These are phyloP conservation scores for Colletotrichum tabaci DNA, from an alignment of 2,329 filamentous ascomycete genomes.

Conservation along the genomic window DNA sequence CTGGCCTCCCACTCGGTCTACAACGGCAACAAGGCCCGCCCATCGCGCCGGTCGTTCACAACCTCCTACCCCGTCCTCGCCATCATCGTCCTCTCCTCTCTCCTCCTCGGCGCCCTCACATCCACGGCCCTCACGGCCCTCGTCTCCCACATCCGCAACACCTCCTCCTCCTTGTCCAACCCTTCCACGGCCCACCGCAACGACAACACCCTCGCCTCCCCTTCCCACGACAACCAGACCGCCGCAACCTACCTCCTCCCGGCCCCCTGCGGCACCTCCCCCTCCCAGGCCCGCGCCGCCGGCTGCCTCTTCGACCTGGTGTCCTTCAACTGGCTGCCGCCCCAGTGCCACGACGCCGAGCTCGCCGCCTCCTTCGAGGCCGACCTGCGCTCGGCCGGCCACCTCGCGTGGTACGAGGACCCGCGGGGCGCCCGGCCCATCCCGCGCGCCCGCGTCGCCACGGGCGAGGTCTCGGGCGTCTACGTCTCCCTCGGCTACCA, in stretches of 20 bases:
- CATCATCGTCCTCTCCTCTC: background rate
- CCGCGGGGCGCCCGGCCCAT: slow-evolving; percentile 7
- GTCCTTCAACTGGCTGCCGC: slow-evolving; percentile 40
- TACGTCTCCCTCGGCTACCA: slow-evolving; percentile 36
- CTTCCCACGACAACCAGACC: background rate
- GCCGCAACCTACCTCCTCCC: slow-evolving; percentile 19
- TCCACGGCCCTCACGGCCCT: slow-evolving; percentile 2
- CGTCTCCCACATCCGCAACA: background rate
- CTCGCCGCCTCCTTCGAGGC: slow-evolving; percentile 26
- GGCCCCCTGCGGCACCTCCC: slow-evolving; percentile 28
- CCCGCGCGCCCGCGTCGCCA: slow-evolving; percentile 12
- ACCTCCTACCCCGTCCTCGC: background rate
- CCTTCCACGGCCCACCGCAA: slow-evolving; percentile 17
- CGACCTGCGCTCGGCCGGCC: slow-evolving; percentile 12
- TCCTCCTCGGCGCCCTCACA: slow-evolving; percentile 10
- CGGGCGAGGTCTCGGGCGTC: slow-evolving; percentile 23
- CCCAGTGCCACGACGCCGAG: slow-evolving; percentile 30
- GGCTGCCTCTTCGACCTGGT: slow-evolving; percentile 37
- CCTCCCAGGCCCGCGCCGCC: slow-evolving; percentile 29
- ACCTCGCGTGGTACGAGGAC: slow-evolving; percentile 33
- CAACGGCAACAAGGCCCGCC: background rate
- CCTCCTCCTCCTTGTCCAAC: background rate
- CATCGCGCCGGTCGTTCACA: background rate
- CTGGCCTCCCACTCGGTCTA: background rate
- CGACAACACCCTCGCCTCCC: slow-evolving; percentile 36